Base-by-base conservation (phyloP, 2,329 filamentous ascomycete species). In the Chaetomium strumarium region DNA sequence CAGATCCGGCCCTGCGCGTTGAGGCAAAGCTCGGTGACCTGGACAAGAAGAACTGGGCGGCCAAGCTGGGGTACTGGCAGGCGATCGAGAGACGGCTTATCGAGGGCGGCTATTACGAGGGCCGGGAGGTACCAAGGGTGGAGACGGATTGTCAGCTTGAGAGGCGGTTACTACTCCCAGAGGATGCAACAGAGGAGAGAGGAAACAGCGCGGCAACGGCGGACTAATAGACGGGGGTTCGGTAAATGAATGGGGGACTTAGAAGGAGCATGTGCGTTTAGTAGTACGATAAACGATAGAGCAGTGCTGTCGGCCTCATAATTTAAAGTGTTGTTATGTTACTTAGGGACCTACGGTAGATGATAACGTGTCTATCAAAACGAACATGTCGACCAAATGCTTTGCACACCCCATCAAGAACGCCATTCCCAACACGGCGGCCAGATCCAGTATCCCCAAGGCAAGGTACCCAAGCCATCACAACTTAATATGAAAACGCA, bases 1-100 rank as follows among this genome's bases (percentile, higher is more conserved):
- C 60, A 16, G 64, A 68, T 40, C 60, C 58, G 8, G 55, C 62
- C 1, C 57, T 60, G 7, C 64, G 66, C 1, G 67, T 83, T 7
- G 74, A 80, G 51, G 75, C 81, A 40, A 80, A 85, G 49, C 75
- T 93, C 10, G 86, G 85, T 1, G 88, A 93, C 64, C 75, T 92
- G 40, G 88, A 93, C 68, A 77, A 86, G 62, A 93, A 93, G 71
- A 84, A 84, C 52, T 76, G 79, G 9, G 70, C 71, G 0, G 77
- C 77, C 49, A 91, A 92, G 66, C 73, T 83, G 51, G 73, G 74
- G 41, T 85, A 87, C 63, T 93, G 88, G 88, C 75, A 75, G 55
- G 69, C 72, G 14, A 76, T 79, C 41, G 88, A 93, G 68, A 68
- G 69, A 47, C 72, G 75, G 20, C 70, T 92, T 52, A 79, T 87